These are phyloP conservation scores for Apodospora peruviana DNA, from an alignment of 495 filamentous ascomycete species.

Conservation along the genomic window DNA sequence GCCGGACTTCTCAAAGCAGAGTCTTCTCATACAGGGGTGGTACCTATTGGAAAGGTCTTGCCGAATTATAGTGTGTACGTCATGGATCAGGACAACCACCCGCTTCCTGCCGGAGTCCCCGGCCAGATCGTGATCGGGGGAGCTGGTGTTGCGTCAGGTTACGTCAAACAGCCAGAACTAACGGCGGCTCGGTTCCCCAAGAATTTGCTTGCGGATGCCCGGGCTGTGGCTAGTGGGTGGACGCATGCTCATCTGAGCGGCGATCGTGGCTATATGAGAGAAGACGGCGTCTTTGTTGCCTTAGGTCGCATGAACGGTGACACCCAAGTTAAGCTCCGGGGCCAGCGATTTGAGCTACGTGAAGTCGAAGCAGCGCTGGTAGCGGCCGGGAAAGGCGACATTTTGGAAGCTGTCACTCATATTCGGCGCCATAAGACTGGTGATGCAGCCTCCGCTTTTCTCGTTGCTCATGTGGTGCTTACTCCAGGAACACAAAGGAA, in stretches of 20 bases:
- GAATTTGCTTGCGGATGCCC: constrained; percentile 1
- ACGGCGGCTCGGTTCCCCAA: constrained; percentile 11
- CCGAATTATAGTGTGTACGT: constrained; percentile 40
- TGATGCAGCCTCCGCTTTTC: constrained; percentile 14
- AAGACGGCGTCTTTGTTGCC: constrained; percentile 29
- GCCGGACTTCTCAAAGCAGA: neutral
- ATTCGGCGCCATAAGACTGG: neutral
- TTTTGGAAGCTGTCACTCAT: constrained; percentile 4
- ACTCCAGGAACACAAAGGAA: neutral
- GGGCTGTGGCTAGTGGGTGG: constrained; percentile 9
- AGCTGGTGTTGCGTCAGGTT: constrained; percentile 33
- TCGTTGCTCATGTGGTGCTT: constrained; percentile 27
- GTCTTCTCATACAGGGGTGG: too few relatives aligned
- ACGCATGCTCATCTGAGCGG: constrained; percentile 16
- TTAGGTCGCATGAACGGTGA: constrained; percentile 37
- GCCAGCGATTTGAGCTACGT: constrained; percentile 40
- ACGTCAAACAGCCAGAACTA: constrained; percentile 28
- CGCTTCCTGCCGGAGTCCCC: constrained; percentile 30
- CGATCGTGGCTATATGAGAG: constrained; percentile 12
- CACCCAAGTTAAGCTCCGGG: constrained; percentile 40
- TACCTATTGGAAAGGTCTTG: constrained; percentile 25
- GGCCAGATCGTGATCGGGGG: constrained; percentile 44
- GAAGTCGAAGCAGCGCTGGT: constrained; percentile 27
- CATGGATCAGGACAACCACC: constrained; percentile 32
- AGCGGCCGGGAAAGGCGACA: constrained; percentile 6